phyloP scores from a whole-genome alignment of 2,329 filamentous ascomycete genomes.

The Volutella citrinella region DNA sequence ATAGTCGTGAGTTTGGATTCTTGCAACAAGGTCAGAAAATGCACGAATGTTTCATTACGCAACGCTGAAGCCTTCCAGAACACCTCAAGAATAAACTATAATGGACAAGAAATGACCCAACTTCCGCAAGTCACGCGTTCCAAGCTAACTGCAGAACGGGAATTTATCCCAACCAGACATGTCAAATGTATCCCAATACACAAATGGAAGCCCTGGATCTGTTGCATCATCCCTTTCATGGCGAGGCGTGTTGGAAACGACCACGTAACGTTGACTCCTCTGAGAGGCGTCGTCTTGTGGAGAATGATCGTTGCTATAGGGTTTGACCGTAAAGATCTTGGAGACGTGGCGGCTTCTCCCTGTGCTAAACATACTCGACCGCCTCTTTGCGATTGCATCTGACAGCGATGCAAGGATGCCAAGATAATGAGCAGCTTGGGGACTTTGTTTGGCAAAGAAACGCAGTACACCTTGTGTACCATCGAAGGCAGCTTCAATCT shows the following conservation, averaged over 20 bases:
- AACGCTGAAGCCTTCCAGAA: no score
- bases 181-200: not conserved
- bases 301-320: not conserved
- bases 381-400: slow-evolving; percentile 32
- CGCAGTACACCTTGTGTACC: slow-evolving; percentile 37
- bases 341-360: not conserved
- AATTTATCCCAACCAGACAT: not conserved
- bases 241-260: no score
- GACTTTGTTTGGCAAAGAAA: slow-evolving; percentile 43
- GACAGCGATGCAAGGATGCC: slow-evolving; percentile 47
- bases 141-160: no score
- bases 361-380: not conserved
- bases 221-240: no score
- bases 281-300: not conserved
- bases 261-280: not conserved
- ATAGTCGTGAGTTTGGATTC: no score
- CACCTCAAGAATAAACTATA: no score
- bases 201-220: no score
- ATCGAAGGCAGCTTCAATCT: slow-evolving; percentile 24
- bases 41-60: no score
- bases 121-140: no score
- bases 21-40: no score
- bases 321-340: not conserved
- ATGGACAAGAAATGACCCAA: no score
- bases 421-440: slow-evolving; percentile 52